Evolutionary conservation across 228 moss, liverwort and hornwort species (phyloP), one percentile per base, ranked within the genome.

Genomic region (Sphagnum magellanicum): DNA sequence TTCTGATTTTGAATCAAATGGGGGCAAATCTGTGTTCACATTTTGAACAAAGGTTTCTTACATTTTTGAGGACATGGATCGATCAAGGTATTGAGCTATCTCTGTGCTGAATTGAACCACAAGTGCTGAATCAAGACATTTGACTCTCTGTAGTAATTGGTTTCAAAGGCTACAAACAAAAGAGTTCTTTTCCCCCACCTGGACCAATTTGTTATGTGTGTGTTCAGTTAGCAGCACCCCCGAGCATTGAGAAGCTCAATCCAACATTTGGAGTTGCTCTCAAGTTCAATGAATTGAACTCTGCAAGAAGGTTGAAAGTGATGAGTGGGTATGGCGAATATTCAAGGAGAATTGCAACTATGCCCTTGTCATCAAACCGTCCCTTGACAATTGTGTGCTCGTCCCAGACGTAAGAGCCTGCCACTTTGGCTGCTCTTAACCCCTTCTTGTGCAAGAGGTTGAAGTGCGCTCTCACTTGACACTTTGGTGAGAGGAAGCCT

Each of bases 221-320:
- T 32, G 32, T 32, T 55, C 12, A 55, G 8, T 8, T 55, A 8
- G 55, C 9, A 8, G 55, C 55, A 65, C 65, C 63, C 66, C 81
- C 74, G 52, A 87, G 66, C 60, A 87, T n/a, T 52, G 86, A 87
- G 6, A 87, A 70, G 50, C 86, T 83, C 76, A 87, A 72, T 53
- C 86, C 86, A 55, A 87, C 50, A 52, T 83, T 83, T 2, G 86
- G 86, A 67, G 78, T 77, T 3, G 82, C 78, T 78, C 82, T 87
- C 74, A 87, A 72, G 63, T 87, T 83, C 78, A 82, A 74, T 12
- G 83, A 83, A 72, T 87, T 83, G 62, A 87, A 82, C 10, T 87
- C 86, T 0, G 83, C 83, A 53, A 87, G 86, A 6, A 87, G 75
- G 59, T 80, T 83, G 72, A 87, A 87, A 5, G 83, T 83, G 10